A percentile compares a stretch with the other conserved stretches of the same genome.
Evolutionary conservation across 2,329 filamentous ascomycete species (phyloP).

Genomic region (Aplosporella prunicola): DNA sequence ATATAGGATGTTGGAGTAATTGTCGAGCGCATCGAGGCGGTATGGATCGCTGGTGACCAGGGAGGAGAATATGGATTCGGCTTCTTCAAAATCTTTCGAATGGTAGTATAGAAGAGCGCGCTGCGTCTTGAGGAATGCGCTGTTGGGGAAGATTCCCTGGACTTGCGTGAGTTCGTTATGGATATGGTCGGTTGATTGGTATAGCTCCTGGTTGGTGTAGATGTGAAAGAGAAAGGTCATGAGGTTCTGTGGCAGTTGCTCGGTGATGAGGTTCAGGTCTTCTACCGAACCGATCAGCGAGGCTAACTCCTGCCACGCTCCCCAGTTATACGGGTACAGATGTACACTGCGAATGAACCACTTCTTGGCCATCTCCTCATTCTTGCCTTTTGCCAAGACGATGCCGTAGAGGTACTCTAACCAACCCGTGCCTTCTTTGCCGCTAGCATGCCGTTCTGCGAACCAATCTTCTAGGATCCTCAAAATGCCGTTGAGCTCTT

Average conservation of each 20-base stretch:
- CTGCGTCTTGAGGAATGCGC: constrained; percentile 83
- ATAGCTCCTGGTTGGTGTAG: constrained; percentile 82
- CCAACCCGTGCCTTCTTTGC: constrained; percentile 70
- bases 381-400: constrained; percentile 82
- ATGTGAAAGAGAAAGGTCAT: constrained; percentile 92
- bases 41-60: constrained; percentile 58
- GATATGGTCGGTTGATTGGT: constrained; percentile 69
- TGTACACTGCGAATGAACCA: constrained; percentile 86
- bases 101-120: constrained; percentile 84
- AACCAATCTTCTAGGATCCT: constrained; percentile 77
- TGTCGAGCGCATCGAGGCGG: constrained; percentile 80
- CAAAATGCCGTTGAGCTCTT: constrained; percentile 68
- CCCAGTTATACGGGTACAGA: constrained; percentile 91
- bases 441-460: constrained; percentile 49
- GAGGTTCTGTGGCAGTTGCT: constrained; percentile 76
- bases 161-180: constrained; percentile 69
- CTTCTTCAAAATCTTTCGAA: constrained; percentile 64
- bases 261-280: constrained; percentile 66
- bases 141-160: constrained; percentile 73
- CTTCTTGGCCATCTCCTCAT: constrained; percentile 71
- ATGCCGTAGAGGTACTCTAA: constrained; percentile 89
- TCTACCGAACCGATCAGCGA: constrained; percentile 69
- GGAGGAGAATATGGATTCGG: constrained; percentile 55
- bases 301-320: constrained; percentile 88
- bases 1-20: constrained; percentile 96